Conservation (phyloP, 2,329 filamentous ascomycete species). For the Mollisia scopiformis region DNA sequence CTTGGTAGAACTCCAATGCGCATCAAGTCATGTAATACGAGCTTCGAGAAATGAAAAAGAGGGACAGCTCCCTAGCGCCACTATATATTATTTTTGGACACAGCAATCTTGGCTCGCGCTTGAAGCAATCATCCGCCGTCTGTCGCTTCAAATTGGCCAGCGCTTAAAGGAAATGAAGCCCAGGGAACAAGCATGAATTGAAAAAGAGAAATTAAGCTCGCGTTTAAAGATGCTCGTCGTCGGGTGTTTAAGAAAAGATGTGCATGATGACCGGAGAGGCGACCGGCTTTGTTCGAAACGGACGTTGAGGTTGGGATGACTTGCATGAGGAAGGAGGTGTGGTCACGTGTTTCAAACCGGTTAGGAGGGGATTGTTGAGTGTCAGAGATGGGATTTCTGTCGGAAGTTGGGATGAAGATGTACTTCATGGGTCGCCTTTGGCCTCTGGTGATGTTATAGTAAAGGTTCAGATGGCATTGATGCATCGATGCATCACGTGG, state of each 20-base stretch:
- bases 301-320: not conserved
- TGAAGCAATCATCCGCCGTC: no score
- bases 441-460: not conserved
- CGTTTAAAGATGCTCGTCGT: not conserved
- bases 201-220: not conserved
- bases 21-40: no score
- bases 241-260: not conserved
- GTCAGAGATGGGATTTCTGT: not conserved
- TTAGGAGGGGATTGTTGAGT: not conserved
- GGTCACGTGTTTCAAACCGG: constrained; percentile 12
- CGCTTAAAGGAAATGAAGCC: constrained; percentile 1
- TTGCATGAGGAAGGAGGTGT: not conserved
- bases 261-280: not conserved
- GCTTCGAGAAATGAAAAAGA: no score
- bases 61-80: no score
- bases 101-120: no score
- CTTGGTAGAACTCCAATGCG: not conserved
- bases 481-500: not conserved
- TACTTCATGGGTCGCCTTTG: no score
- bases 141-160: not conserved
- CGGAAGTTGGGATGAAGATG: not conserved
- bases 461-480: not conserved
- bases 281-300: not conserved
- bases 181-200: not conserved
- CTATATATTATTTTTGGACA: no score